Conservation (phyloP, 805 yeast genomes). For the Lipomyces mesembrius region DNA sequence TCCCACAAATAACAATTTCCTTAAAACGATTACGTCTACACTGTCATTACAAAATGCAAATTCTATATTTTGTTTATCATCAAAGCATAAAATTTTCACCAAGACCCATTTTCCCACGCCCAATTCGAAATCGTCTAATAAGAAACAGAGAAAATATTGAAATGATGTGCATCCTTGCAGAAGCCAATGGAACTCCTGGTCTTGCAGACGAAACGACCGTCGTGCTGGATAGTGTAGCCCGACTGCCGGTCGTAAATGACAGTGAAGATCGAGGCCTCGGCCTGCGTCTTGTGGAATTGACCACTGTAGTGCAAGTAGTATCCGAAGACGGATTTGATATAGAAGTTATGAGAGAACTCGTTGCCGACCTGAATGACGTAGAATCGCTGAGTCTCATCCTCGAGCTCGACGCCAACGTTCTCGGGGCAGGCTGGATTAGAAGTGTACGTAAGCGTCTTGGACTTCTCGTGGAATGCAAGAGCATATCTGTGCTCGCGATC, state of each 20-base stretch:
- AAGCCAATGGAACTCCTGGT: neutral
- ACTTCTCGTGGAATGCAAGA: neutral
- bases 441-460: neutral
- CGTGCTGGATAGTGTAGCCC: slow-evolving; percentile 7
- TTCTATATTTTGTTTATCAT: neutral
- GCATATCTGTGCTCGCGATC: slow-evolving; percentile 1
- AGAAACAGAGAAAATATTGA: neutral
- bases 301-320: slow-evolving; percentile 15
- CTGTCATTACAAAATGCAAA: neutral
- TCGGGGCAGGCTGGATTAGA: neutral
- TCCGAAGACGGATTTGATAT: slow-evolving; percentile 16
- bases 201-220: neutral
- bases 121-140: neutral
- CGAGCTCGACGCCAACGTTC: neutral
- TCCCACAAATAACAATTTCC: too few species aligned
- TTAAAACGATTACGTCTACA: too few species aligned
- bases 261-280: slow-evolving; percentile 4
- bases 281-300: slow-evolving; percentile 2
- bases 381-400: slow-evolving; percentile 12
- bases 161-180: neutral
- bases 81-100: neutral
- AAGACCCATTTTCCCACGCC: neutral
- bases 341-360: slow-evolving; percentile 25
- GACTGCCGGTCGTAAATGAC: neutral
- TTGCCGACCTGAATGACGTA: slow-evolving; percentile 28